Evolutionary conservation across 106 monocot genomes (phyloP).

Genomic region (Allium cepa): DNA sequence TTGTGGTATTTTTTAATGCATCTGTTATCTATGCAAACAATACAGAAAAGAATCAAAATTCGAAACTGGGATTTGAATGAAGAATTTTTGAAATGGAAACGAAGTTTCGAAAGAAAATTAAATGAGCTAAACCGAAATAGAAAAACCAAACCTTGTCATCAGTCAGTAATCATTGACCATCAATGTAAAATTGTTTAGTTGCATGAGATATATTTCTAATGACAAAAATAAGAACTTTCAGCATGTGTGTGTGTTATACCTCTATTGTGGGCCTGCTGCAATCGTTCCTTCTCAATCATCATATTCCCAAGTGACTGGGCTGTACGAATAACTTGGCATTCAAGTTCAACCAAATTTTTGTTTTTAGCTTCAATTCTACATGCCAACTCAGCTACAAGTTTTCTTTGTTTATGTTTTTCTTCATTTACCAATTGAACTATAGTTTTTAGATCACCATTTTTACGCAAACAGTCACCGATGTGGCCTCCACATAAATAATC

Average conservation of each 20-base stretch:
- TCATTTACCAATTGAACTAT: conserved; percentile 31
- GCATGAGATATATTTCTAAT: not conserved
- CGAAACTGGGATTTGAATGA: too few relatives aligned
- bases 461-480: conserved; percentile 38
- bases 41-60: too few relatives aligned
- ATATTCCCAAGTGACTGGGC: conserved; percentile 19
- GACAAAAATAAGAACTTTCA: not conserved
- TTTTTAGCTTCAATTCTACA: conserved; percentile 32
- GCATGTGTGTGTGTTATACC: conserved; percentile 7
- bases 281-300: conserved; percentile 29
- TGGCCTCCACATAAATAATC: conserved; percentile 37
- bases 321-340: conserved; percentile 19
- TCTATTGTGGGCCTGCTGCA: conserved; percentile 33
- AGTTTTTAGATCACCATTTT: conserved; percentile 64
- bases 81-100: too few relatives aligned
- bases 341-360: conserved; percentile 27
- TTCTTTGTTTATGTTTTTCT: conserved; percentile 30
- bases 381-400: conserved; percentile 36
- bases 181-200: too few relatives aligned
- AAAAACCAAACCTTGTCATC: too few relatives aligned
- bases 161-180: too few relatives aligned
- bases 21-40: too few relatives aligned
- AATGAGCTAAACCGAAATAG: too few relatives aligned
- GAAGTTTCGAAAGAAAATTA: too few relatives aligned
- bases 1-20: too few relatives aligned